phyloP scores from a whole-genome alignment of 2,329 filamentous ascomycete genomes.

The Trichoderma aggressivum region DNA sequence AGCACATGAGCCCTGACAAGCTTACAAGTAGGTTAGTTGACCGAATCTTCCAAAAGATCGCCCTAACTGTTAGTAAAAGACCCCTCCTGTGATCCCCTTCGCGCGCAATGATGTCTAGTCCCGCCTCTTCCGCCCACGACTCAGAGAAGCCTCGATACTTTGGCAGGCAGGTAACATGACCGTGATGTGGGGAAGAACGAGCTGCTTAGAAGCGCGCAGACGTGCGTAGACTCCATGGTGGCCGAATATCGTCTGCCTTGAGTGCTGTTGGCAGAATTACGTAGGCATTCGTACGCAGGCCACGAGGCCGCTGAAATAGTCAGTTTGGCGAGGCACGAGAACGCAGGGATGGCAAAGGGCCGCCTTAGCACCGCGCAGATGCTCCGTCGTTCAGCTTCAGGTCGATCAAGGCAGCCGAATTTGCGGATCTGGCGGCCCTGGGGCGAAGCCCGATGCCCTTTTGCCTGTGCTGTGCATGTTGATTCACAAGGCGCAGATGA shows the following conservation, averaged over 20 bases:
- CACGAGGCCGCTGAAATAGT: slow-evolving; percentile 11
- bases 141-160: neutral
- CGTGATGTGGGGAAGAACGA: neutral
- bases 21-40: neutral
- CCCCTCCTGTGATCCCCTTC: neutral
- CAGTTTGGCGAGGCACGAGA: slow-evolving; percentile 10
- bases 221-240: neutral
- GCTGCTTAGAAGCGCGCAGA: neutral
- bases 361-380: neutral
- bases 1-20: neutral
- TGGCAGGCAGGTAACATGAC: slow-evolving; percentile 11
- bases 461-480: neutral
- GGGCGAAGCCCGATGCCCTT: neutral
- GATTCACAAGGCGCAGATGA: slow-evolving; percentile 1
- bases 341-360: neutral
- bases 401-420: slow-evolving; percentile 5
- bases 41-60: neutral
- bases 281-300: slow-evolving; percentile 14
- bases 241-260: slow-evolving; percentile 11
- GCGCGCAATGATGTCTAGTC: neutral
- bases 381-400: neutral
- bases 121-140: neutral
- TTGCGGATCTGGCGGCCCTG: neutral
- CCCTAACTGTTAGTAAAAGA: neutral
- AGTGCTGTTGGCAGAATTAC: neutral